Percentiles rank a stretch among this genome's conserved stretches.
These are phyloP conservation scores for Pelargonium hybrid DNA, from an alignment of 441 rosid species.

Conservation along the genomic window DNA sequence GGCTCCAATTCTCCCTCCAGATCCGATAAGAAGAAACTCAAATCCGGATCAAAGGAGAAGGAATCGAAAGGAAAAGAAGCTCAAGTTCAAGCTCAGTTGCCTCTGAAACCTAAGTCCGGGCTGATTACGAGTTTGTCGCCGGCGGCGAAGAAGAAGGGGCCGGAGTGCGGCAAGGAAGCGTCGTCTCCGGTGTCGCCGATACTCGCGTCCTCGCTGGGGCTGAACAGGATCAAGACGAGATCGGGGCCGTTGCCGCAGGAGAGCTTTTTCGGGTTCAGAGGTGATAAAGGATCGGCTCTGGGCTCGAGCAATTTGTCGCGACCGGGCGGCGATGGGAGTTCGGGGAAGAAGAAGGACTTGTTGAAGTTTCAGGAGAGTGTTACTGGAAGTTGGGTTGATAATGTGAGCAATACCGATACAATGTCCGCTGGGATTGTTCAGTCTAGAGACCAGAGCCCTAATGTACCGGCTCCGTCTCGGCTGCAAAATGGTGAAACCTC, in stretches of 20 bases:
- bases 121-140: conserved; percentile 3
- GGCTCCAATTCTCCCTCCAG: conserved; percentile 80
- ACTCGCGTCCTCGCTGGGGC: conserved; percentile 76
- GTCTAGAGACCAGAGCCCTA: conserved; percentile 51
- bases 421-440: conserved; percentile 41
- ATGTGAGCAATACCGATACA: conserved; percentile 31
- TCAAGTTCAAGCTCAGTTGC: conserved; percentile 18
- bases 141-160: conserved; percentile 30
- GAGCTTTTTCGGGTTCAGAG: conserved; percentile 57
- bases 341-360: conserved; percentile 42
- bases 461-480: conserved; percentile 37
- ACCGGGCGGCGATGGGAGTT: conserved; percentile 24
- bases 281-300: conserved; percentile 43
- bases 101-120: not conserved
- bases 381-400: conserved; percentile 26
- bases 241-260: conserved; percentile 93
- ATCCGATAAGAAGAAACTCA: conserved; percentile 79
- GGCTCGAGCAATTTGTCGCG: conserved; percentile 73
- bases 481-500: conserved; percentile 59
- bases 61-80: conserved; percentile 39
- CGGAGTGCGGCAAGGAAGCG: conserved; percentile 29
- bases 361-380: conserved; percentile 32
- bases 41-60: conserved; percentile 53
- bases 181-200: conserved; percentile 68
- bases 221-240: conserved; percentile 86